Conservation (phyloP, 768 basidiomycete genomes). For the Leccinellum rugosiceps region DNA sequence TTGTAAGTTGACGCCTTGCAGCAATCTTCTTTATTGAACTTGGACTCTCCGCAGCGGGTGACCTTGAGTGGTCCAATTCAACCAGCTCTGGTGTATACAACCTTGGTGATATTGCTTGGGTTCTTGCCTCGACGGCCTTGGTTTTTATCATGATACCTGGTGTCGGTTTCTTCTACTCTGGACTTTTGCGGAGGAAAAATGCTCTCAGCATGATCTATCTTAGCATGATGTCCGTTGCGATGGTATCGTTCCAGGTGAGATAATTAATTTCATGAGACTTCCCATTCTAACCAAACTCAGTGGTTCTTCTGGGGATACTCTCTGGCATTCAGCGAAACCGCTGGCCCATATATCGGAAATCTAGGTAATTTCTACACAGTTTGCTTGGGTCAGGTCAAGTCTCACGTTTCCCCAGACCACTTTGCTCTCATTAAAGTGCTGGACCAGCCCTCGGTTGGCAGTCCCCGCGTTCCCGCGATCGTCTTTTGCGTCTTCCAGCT, state of each 20-base stretch:
- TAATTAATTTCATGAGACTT: slow-evolving; percentile 39
- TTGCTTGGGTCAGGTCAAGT: background rate
- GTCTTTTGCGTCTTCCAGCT: slow-evolving; percentile 83
- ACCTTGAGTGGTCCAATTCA: slow-evolving; percentile 32
- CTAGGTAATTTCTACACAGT: slow-evolving; percentile 50
- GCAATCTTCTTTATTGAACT: background rate
- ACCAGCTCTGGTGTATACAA: slow-evolving; percentile 40
- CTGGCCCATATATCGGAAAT: slow-evolving; percentile 75
- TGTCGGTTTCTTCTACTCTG: slow-evolving; percentile 88
- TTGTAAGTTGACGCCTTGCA: slow-evolving; percentile 25
- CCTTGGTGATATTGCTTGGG: slow-evolving; percentile 68
- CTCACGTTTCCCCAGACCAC: slow-evolving; percentile 50
- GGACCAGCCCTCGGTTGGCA: slow-evolving; percentile 70
- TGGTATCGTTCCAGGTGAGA: slow-evolving; percentile 81
- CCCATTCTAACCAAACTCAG: slow-evolving; percentile 34
- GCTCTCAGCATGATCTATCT: slow-evolving; percentile 88
- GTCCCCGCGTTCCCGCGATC: slow-evolving; percentile 64
- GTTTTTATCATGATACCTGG: slow-evolving; percentile 86
- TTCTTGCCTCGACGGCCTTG: slow-evolving; percentile 70
- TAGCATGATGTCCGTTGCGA: slow-evolving; percentile 70
- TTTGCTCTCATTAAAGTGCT: slow-evolving; percentile 83
- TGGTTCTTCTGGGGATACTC: slow-evolving; percentile 99
- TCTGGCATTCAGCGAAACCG: slow-evolving; percentile 82
- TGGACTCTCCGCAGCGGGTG: slow-evolving; percentile 32
- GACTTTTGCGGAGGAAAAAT: slow-evolving; percentile 88